These are phyloP conservation scores for Magnaporthiopsis incrustans DNA, from an alignment of 2,329 filamentous ascomycete species.

Conservation along the genomic window DNA sequence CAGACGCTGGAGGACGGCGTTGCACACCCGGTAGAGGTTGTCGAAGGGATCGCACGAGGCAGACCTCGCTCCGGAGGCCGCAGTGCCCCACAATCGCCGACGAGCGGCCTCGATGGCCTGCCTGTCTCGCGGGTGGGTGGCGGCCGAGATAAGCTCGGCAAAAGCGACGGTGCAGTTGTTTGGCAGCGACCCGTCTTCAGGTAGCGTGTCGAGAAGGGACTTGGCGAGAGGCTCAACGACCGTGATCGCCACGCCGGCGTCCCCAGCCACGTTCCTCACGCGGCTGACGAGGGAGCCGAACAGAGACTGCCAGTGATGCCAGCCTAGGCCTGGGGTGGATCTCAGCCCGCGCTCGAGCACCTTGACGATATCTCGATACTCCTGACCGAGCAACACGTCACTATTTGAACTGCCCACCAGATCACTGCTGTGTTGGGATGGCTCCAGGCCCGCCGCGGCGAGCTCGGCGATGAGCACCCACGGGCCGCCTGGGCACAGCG, in stretches of 20 bases:
- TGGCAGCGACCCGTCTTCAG: conserved; percentile 14
- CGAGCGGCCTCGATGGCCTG: conserved; percentile 58
- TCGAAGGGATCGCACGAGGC: conserved; percentile 54
- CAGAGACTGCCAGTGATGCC: conserved; percentile 42
- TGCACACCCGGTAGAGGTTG: conserved; percentile 54
- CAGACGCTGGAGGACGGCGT: conserved; percentile 39
- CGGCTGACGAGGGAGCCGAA: conserved; percentile 49
- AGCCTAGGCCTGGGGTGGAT: conserved; percentile 38
- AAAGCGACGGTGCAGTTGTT: conserved; percentile 26
- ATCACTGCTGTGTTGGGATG: conserved; percentile 26
- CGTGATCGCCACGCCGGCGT: conserved; percentile 56
- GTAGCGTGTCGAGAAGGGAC: conserved; percentile 31
- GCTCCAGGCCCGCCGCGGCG: conserved; percentile 34
- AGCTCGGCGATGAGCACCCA: conserved; percentile 45
- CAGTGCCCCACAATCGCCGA: conserved; percentile 58
- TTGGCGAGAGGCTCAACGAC: conserved; percentile 66
- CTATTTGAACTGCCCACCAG: conserved; percentile 28
- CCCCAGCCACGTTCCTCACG: conserved; percentile 55
- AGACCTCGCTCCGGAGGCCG: conserved; percentile 29
- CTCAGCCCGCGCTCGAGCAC: conserved; percentile 57
- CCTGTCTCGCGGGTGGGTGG: conserved; percentile 49
- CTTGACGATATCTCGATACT: conserved; percentile 61
- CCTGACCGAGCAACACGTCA: conserved; percentile 49
- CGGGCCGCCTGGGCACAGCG: conserved; percentile 36
- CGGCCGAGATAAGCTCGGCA: conserved; percentile 35